These are phyloP conservation scores for Beta corolliflora DNA, from an alignment of 179 eudicot species.

Conservation along the genomic window DNA sequence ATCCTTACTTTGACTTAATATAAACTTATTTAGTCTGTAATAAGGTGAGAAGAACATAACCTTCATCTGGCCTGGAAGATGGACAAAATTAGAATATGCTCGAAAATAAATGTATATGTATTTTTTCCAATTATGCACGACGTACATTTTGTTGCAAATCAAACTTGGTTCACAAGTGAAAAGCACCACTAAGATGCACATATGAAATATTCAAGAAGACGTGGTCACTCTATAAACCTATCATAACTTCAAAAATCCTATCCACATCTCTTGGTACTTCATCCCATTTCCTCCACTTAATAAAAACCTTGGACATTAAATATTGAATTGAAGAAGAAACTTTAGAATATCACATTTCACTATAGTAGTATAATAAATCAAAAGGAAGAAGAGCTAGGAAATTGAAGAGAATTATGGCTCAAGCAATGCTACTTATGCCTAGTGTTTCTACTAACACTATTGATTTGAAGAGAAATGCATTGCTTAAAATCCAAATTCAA, in stretches of 20 bases:
- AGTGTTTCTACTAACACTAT: slow-evolving; percentile 40
- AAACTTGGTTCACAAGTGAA: slow-evolving; percentile 10
- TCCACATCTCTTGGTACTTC: slow-evolving; percentile 28
- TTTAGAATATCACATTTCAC: not conserved
- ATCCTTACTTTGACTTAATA: too few species aligned
- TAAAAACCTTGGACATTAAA: slow-evolving; percentile 8
- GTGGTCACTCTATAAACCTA: slow-evolving; percentile 32
- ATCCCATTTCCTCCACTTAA: slow-evolving; percentile 6
- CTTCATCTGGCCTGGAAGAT: too few species aligned
- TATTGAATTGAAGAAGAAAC: not conserved
- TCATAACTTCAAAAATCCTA: slow-evolving; percentile 25
- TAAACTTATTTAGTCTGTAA: too few species aligned
- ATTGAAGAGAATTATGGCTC: slow-evolving; percentile 47
- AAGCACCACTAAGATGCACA: slow-evolving; percentile 11
- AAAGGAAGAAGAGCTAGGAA: not conserved
- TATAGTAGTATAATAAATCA: too few species aligned
- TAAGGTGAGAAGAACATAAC: too few species aligned
- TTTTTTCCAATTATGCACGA: not conserved
- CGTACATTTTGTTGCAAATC: not conserved
- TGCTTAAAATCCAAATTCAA: slow-evolving; percentile 41
- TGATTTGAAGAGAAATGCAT: slow-evolving; percentile 42
- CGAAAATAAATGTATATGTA: too few species aligned
- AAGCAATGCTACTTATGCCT: slow-evolving; percentile 62
- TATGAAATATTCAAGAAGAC: slow-evolving; percentile 10
- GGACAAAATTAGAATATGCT: not conserved